These are phyloP conservation scores for Mortierella sp. DNA, from an alignment of 371 early-diverging fungal species.

Conservation along the genomic window DNA sequence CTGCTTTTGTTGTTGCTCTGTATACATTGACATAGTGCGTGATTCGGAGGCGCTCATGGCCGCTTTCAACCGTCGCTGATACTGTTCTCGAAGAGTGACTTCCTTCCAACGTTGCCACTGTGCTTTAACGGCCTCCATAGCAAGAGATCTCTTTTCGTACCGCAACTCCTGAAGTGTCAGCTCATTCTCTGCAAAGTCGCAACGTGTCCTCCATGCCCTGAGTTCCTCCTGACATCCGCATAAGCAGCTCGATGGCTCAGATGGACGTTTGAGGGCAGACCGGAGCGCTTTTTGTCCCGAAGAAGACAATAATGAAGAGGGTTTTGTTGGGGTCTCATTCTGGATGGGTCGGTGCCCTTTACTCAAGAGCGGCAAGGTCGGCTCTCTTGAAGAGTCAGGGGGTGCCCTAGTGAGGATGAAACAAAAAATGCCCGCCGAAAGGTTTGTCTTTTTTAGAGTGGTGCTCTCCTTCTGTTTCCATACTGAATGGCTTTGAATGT, in stretches of 20 bases:
- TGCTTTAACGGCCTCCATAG: constrained; percentile 21
- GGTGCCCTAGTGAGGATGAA: constrained; percentile 6
- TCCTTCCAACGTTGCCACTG: constrained; percentile 34
- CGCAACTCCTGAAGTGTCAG: constrained; percentile 16
- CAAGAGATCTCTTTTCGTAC: constrained; percentile 11
- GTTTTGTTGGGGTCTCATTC: neutral
- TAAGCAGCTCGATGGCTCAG: constrained; percentile 8
- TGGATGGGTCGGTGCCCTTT: constrained; percentile 10
- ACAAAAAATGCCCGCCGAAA: neutral
- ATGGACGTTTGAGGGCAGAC: constrained; percentile 16
- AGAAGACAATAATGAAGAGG: neutral
- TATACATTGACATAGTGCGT: neutral
- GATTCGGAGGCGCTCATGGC: constrained; percentile 14
- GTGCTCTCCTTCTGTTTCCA: too few species aligned
- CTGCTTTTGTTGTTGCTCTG: neutral
- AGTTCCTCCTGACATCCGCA: constrained; percentile 43
- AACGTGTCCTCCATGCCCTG: constrained; percentile 19
- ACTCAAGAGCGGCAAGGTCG: constrained; percentile 16
- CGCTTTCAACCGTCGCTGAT: constrained; percentile 29
- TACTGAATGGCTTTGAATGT: too few species aligned
- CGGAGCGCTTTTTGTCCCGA: neutral
- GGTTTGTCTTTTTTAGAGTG: too few species aligned
- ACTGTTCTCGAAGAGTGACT: constrained; percentile 20
- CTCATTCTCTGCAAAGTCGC: constrained; percentile 33
- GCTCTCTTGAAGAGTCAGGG: constrained; percentile 10